Evolutionary conservation across 2,329 filamentous ascomycete genomes (phyloP).

Genomic region (Coniella lustricola): DNA sequence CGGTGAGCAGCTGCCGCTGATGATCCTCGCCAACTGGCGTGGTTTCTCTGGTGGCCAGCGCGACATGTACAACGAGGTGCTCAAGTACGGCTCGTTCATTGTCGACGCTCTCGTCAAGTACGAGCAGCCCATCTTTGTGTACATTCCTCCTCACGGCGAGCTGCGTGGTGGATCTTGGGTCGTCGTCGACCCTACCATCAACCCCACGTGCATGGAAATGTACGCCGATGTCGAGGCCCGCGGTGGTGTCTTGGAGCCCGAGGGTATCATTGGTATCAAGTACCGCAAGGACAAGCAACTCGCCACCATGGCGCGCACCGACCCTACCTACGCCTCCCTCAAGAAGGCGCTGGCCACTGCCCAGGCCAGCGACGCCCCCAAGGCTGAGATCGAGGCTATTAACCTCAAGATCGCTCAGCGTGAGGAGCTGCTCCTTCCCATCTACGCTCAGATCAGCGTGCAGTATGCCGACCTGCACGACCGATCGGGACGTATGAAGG

Average conservation of each 20-base stretch:
- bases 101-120: constrained; percentile 97
- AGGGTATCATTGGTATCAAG: constrained; percentile 98
- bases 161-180: constrained; percentile 99
- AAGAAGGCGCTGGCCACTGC: constrained; percentile 62
- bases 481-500: constrained; percentile 93
- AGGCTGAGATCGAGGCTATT: constrained; percentile 69
- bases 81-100: constrained; percentile 99
- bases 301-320: constrained; percentile 92
- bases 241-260: constrained; percentile 94
- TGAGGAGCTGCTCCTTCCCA: constrained; percentile 81
- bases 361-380: constrained; percentile 55
- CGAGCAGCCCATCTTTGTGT: constrained; percentile 97
- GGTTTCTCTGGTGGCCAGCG: constrained; percentile 99
- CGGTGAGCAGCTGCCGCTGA: constrained; percentile 93
- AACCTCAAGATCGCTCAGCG: constrained; percentile 79
- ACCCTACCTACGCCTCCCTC: constrained; percentile 73
- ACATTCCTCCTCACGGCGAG: constrained; percentile 94
- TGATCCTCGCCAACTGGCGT: constrained; percentile 99
- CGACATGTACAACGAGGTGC: constrained; percentile 99
- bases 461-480: constrained; percentile 98
- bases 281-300: constrained; percentile 97
- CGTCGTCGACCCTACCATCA: constrained; percentile 97
- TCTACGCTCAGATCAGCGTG: constrained; percentile 91
- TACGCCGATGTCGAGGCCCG: constrained; percentile 93
- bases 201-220: constrained; percentile 97